A percentile compares a stretch with the other conserved stretches of the same genome.
Evolutionary conservation across 176 grass and related monocot genomes (phyloP).

Genomic region (Saccharum spontaneum): DNA sequence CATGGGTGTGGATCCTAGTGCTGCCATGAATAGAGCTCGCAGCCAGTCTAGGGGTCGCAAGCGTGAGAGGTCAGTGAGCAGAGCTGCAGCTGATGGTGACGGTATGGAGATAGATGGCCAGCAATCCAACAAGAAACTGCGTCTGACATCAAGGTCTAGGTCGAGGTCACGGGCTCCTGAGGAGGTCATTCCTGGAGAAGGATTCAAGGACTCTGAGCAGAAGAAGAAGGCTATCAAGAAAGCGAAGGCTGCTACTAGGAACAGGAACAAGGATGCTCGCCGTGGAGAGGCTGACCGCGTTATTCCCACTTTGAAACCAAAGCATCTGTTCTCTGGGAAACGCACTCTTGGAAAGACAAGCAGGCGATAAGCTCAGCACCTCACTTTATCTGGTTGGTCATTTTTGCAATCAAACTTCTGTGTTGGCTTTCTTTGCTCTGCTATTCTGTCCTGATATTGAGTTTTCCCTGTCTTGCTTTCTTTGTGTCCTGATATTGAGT

Average conservation of each 20-base stretch:
- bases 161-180: slow-evolving; percentile 47
- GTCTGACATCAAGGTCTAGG: slow-evolving; percentile 39
- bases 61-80: slow-evolving; percentile 68
- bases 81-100: slow-evolving; percentile 36
- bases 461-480: not conserved
- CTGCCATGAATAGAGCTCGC: slow-evolving; percentile 46
- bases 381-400: slow-evolving; percentile 8
- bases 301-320: slow-evolving; percentile 82
- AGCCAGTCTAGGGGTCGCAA: slow-evolving; percentile 61
- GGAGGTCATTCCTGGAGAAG: slow-evolving; percentile 65
- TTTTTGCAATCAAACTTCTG: not conserved
- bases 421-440: not conserved
- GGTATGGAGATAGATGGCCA: slow-evolving; percentile 63
- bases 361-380: slow-evolving; percentile 38
- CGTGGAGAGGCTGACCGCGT: slow-evolving; percentile 81
- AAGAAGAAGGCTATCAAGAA: slow-evolving; percentile 71
- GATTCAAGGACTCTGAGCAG: slow-evolving; percentile 62
- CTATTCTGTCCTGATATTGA: not conserved
- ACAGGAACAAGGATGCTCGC: slow-evolving; percentile 80
- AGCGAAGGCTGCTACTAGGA: slow-evolving; percentile 41
- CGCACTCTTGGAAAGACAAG: slow-evolving; percentile 62
- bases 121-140: slow-evolving; percentile 62
- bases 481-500: not conserved
- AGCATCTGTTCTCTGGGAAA: slow-evolving; percentile 89
- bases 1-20: slow-evolving; percentile 54